Evolutionary conservation across 2,329 filamentous ascomycete species (phyloP).

Genomic region (Botrytis deweyae): DNA sequence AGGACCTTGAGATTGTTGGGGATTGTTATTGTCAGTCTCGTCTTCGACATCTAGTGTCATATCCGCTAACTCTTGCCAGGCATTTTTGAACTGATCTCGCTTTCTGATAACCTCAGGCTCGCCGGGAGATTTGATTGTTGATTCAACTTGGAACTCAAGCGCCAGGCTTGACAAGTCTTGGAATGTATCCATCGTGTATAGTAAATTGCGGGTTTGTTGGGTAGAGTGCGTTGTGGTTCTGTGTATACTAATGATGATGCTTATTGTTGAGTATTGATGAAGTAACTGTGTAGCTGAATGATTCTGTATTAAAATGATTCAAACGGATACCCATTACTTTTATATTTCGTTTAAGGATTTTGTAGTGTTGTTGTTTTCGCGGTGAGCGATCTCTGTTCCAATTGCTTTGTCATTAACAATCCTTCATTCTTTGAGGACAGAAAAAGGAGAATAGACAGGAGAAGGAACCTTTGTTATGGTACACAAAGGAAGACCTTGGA

Average conservation of each 20-base stretch:
- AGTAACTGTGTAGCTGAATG: background rate
- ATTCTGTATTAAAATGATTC: background rate
- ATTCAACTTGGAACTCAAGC: background rate
- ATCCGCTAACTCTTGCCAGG: background rate
- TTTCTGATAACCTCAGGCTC: background rate
- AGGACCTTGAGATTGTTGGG: background rate
- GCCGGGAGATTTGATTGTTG: background rate
- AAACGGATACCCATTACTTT: rapidly evolving
- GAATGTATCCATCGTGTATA: background rate
- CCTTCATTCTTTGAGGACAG: no score
- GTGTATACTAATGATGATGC: background rate
- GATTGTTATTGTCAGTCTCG: background rate
- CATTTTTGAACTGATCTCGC: background rate
- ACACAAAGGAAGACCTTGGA: no score
- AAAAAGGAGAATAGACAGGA: no score
- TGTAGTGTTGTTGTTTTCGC: background rate
- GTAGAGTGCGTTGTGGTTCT: background rate
- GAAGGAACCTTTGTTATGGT: no score
- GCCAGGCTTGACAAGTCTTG: background rate
- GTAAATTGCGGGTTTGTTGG: background rate
- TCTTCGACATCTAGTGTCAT: background rate
- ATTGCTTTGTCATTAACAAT: background rate
- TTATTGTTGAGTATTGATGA: background rate
- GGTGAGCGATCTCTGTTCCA: background rate
- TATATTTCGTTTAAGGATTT: background rate